phyloP scores from a whole-genome alignment of 306 rosid species.

The Corylus americana region DNA sequence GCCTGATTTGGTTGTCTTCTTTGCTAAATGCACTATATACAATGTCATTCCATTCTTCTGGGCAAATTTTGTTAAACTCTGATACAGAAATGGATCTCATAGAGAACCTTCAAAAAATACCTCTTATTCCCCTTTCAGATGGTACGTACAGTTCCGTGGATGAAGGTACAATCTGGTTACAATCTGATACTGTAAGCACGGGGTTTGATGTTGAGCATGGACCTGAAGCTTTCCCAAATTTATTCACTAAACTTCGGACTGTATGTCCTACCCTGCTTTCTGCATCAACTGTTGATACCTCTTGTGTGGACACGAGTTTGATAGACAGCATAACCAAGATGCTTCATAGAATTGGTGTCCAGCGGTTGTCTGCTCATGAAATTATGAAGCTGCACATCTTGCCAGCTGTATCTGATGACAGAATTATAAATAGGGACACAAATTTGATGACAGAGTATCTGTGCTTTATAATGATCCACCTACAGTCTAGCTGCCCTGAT shows the following conservation, averaged over 20 bases:
- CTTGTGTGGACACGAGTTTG: conserved; percentile 33
- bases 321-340: conserved; percentile 55
- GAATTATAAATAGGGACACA: conserved; percentile 36
- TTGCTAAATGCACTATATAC: conserved; percentile 57
- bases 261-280: conserved; percentile 67
- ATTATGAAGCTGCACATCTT: conserved; percentile 80
- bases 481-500: conserved; percentile 68
- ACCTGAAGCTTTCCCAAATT: conserved; percentile 67
- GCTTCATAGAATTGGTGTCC: conserved; percentile 78
- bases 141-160: conserved; percentile 70
- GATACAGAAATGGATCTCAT: conserved; percentile 47
- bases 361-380: conserved; percentile 83
- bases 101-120: conserved; percentile 47
- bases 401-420: conserved; percentile 59
- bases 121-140: conserved; percentile 88
- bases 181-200: conserved; percentile 45
- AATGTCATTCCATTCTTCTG: conserved; percentile 49
- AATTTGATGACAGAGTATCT: conserved; percentile 76
- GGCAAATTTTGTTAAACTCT: conserved; percentile 34
- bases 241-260: conserved; percentile 70
- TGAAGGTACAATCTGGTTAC: conserved; percentile 89
- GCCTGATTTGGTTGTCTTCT: conserved; percentile 73
- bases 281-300: conserved; percentile 46
- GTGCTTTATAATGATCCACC: conserved; percentile 81
- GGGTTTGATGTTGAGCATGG: conserved; percentile 53